Percentiles rank a stretch among this genome's conserved stretches.
Conservation (phyloP, 129 eudicot genomes). For the Pulicaria dysenterica region DNA sequence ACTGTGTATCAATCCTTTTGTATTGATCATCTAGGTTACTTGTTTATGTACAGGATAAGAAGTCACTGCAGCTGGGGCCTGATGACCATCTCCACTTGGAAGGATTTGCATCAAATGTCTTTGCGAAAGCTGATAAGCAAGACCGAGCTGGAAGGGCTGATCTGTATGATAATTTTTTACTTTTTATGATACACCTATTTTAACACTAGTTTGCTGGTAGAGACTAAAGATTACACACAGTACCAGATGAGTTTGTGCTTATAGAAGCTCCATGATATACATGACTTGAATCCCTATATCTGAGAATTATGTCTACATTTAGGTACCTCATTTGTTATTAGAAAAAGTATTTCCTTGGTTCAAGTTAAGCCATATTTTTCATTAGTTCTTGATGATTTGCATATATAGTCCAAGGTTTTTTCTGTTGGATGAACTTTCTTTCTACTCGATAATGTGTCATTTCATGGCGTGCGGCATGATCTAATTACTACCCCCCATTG, state of each 20-base stretch:
- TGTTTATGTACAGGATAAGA: slow-evolving; percentile 64
- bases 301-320: background rate
- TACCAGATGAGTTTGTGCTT: slow-evolving; percentile 7
- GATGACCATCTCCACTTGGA: slow-evolving; percentile 87
- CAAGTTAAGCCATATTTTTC: background rate
- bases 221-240: background rate
- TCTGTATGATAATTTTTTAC: slow-evolving; percentile 48
- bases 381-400: background rate
- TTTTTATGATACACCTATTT: slow-evolving; percentile 14
- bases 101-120: slow-evolving; percentile 91
- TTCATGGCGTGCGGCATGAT: background rate
- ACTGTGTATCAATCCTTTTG: background rate
- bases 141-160: slow-evolving; percentile 95
- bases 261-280: background rate
- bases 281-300: background rate
- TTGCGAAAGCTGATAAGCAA: slow-evolving; percentile 95
- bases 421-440: background rate
- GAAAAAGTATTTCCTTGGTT: background rate
- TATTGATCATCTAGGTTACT: slow-evolving; percentile 6
- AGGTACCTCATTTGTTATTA: background rate
- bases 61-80: slow-evolving; percentile 68
- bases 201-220: background rate
- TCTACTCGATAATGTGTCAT: background rate
- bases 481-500: too few species aligned
- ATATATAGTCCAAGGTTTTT: background rate